A percentile compares a stretch with the other conserved stretches of the same genome.
Conservation (phyloP, 495 filamentous ascomycete genomes). For the Letharia lupina region DNA sequence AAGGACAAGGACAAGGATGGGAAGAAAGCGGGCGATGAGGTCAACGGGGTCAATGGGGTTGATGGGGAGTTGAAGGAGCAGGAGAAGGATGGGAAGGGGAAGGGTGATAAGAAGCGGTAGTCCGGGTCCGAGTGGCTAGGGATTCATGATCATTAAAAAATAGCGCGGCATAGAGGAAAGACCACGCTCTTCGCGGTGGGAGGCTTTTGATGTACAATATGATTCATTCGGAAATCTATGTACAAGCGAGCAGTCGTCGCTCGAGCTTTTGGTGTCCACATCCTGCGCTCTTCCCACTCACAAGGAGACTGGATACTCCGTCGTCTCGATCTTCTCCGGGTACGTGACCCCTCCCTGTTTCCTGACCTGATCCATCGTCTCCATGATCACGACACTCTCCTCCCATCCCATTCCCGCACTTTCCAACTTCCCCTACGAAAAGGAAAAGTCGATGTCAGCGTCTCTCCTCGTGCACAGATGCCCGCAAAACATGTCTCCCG, state of each 20-base stretch:
- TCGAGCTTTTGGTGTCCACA: neutral
- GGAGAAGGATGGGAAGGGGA: constrained; percentile 49
- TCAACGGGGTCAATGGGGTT: constrained; percentile 64
- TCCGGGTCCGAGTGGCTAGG: neutral
- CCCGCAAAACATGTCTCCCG: too few species aligned
- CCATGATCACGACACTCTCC: constrained; percentile 89
- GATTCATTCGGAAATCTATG: neutral
- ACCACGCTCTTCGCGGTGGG: neutral
- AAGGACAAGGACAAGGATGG: constrained; percentile 38
- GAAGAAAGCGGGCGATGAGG: constrained; percentile 30
- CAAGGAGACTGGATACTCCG: constrained; percentile 46
- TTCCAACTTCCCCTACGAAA: constrained; percentile 49
- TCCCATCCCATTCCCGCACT: constrained; percentile 64
- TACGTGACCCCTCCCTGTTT: constrained; percentile 68
- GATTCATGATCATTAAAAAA: constrained; percentile 1
- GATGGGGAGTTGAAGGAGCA: constrained; percentile 48
- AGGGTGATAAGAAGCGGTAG: constrained; percentile 47
- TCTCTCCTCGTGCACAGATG: too few species aligned
- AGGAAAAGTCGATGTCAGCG: neutral
- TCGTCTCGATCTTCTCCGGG: constrained; percentile 73
- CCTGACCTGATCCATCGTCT: constrained; percentile 85
- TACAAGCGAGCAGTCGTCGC: neutral
- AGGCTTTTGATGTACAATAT: constrained; percentile 11
- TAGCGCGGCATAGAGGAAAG: constrained; percentile 1
- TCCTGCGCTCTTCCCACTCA: neutral